These are phyloP conservation scores for Monascus ruber DNA, from an alignment of 2,329 filamentous ascomycete species.

Conservation along the genomic window DNA sequence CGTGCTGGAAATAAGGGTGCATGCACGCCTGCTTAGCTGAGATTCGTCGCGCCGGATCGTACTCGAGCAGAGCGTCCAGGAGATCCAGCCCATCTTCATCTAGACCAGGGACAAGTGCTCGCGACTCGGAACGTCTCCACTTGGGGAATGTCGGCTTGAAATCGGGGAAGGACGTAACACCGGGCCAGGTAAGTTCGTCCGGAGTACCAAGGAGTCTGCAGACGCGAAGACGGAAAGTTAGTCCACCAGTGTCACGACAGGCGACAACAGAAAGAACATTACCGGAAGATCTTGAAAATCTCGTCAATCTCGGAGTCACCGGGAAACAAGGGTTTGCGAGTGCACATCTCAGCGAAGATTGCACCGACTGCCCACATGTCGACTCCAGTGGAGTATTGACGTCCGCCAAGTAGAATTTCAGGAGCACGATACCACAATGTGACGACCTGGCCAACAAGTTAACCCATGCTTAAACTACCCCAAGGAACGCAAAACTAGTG, in stretches of 20 bases:
- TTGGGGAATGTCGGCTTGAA: conserved; percentile 89
- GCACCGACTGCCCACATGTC: conserved; percentile 95
- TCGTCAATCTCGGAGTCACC: conserved; percentile 89
- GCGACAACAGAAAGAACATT: conserved; percentile 8
- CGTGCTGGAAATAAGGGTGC: conserved; percentile 66
- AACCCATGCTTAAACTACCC: conserved; percentile 1
- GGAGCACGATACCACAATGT: conserved; percentile 88
- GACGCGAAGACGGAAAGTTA: conserved; percentile 4
- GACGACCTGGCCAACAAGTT: conserved; percentile 49
- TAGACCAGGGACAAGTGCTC: conserved; percentile 57
- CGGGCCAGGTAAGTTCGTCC: conserved; percentile 71
- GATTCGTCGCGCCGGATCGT: conserved; percentile 75
- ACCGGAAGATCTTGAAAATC: conserved; percentile 92
- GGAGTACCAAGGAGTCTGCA: conserved; percentile 70
- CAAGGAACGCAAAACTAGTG: not conserved
- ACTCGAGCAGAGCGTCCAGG: conserved; percentile 62
- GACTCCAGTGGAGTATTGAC: conserved; percentile 86
- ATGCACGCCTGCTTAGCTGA: conserved; percentile 78
- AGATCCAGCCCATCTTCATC: conserved; percentile 47
- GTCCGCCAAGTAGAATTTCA: conserved; percentile 79
- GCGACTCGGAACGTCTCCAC: conserved; percentile 62
- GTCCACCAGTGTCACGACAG: not conserved
- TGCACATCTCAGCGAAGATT: conserved; percentile 96
- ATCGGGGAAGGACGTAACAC: conserved; percentile 87
- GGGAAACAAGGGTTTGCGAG: conserved; percentile 81